Base-by-base conservation (phyloP, 768 basidiomycete genomes). In the Hirschioporus abietinus region DNA sequence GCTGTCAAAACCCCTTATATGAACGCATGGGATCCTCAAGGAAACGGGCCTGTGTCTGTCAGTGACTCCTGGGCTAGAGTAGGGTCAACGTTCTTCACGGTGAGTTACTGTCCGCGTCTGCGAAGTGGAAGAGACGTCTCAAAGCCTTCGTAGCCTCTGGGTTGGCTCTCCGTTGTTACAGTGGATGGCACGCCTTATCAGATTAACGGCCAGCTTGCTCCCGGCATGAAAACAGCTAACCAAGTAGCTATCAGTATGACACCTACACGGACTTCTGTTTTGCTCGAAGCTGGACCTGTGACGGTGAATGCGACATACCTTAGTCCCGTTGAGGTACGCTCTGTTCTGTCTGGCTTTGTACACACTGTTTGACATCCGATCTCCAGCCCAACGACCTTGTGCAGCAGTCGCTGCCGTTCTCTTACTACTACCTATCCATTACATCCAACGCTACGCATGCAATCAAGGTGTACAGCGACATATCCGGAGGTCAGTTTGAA, bases 261-360 rank as follows among this genome's bases (percentile, higher is more conserved):
- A 2, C 80, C 88, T 1, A 89, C 88, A 0, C 87, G 88, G 72
- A 88, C 85, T 69, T 81, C 80, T 52, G 90, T 90, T 68, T 80
- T 83, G 4, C 72, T 90, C 63, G 82, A 81, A 1, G 87, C 90
- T 2, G 90, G 89, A 5, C 83, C 85, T 1, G 78, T 91, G 20
- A 86, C 88, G 68, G 68, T 90, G 52, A 86, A 85, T 15, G 82
- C 85, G 15, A 85, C 78, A 3, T 90, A 90, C 72, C 75, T 89
- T 36, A 89, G 87, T 68, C 88, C 88, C 3, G 84, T 91, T 20
- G 88, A 89, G 79, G 87, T 88, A n/a, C 58, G 72, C 65, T 34
- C 4, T 12, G 20, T 12, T 9, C n/a, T 64, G 12, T 18, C 10
- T 35, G 6, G 25, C n/a, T n/a, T n/a, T 64, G 35, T 58, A 20